A percentile compares a stretch with the other conserved stretches of the same genome.
Conservation (phyloP, 73 alveolate species). For the Paramecium sonneborni region DNA sequence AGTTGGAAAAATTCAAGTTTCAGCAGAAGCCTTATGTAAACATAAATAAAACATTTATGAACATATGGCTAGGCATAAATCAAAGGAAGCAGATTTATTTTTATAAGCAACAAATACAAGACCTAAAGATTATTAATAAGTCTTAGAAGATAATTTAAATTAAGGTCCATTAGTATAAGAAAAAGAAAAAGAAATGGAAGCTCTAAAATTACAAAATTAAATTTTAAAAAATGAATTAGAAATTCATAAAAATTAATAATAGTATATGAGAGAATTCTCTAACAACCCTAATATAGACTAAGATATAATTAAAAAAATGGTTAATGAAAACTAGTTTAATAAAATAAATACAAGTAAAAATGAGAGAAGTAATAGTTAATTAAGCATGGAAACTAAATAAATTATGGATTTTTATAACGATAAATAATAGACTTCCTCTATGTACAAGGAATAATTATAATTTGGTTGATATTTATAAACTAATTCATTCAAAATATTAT, state of each 20-base stretch:
- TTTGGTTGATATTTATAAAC: not conserved
- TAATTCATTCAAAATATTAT: not conserved
- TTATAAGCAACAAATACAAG: not conserved
- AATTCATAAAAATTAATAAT: not conserved
- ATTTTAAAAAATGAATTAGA: not conserved
- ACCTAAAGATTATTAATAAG: not conserved
- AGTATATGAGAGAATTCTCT: not conserved
- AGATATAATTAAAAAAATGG: not conserved
- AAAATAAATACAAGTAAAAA: not conserved
- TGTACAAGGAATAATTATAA: not conserved
- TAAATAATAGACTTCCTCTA: not conserved
- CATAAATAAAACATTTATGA: conserved; percentile 26
- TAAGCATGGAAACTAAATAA: conserved; percentile 5
- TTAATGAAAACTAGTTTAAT: not conserved
- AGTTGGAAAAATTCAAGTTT: not conserved
- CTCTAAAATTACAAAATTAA: not conserved
- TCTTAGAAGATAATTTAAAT: not conserved
- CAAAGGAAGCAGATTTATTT: conserved; percentile 48
- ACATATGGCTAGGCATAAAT: not conserved
- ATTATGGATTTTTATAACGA: not conserved
- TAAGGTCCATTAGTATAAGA: conserved; percentile 28
- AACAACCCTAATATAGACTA: not conserved
- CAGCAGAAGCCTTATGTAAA: not conserved
- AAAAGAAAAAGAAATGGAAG: conserved; percentile 22
- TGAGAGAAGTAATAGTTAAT: not conserved